phyloP scores from a whole-genome alignment of 768 basidiomycete genomes.

The Mycena leptocephala region DNA sequence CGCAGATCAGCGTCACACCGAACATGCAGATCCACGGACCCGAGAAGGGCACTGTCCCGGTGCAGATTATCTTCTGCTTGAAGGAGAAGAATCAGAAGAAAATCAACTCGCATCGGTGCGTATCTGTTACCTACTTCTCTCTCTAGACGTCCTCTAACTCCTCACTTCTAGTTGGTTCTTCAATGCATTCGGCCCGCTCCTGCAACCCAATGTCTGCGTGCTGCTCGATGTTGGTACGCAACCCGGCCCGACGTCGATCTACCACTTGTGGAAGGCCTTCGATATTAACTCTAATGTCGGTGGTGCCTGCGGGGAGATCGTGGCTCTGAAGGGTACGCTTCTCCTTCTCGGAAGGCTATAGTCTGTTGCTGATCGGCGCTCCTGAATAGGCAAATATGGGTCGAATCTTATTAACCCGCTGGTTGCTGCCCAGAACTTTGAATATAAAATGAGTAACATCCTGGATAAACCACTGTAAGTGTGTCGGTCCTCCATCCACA shows the following conservation, averaged over 20 bases:
- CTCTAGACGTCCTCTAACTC: not conserved
- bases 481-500: too few relatives aligned
- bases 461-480: constrained; percentile 87
- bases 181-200: constrained; percentile 89
- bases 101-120: constrained; percentile 89
- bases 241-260: constrained; percentile 90
- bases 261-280: constrained; percentile 96
- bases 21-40: constrained; percentile 90
- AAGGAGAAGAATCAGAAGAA: constrained; percentile 98
- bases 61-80: constrained; percentile 93
- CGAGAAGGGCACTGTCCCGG: constrained; percentile 94
- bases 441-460: constrained; percentile 94
- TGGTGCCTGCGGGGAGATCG: constrained; percentile 98
- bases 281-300: constrained; percentile 94
- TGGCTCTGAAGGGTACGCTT: constrained; percentile 90
- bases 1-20: constrained; percentile 88
- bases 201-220: constrained; percentile 95
- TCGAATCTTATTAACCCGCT: constrained; percentile 87
- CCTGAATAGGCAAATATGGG: constrained; percentile 67
- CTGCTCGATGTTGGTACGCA: constrained; percentile 96
- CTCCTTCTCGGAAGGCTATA: constrained; percentile 59
- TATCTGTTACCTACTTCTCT: not conserved
- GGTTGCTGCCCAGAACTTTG: constrained; percentile 96
- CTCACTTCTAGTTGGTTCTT: constrained; percentile 83
- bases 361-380: not conserved